Conservation (phyloP, 129 eudicot species). For the Arctium lappa region DNA sequence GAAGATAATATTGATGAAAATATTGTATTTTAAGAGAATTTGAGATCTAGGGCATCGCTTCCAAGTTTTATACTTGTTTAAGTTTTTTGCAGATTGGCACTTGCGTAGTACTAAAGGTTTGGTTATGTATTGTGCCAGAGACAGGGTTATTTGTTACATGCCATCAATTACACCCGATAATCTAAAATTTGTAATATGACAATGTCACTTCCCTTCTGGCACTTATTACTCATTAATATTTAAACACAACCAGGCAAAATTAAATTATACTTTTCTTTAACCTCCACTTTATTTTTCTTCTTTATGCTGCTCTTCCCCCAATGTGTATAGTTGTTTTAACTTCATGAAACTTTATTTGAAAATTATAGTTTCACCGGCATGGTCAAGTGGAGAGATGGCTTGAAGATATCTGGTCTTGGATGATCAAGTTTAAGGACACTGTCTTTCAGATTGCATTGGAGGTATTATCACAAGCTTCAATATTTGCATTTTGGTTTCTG, state of each 20-base stretch:
- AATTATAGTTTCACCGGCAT: conserved; percentile 73
- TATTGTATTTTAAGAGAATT: background rate
- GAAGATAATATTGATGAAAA: background rate
- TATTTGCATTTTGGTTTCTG: conserved; percentile 1
- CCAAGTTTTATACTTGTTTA: background rate
- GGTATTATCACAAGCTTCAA: conserved; percentile 43
- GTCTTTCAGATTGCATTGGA: conserved; percentile 56
- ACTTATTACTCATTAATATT: background rate
- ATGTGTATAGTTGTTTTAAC: background rate
- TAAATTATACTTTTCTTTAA: background rate
- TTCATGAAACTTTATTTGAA: conserved; percentile 18
- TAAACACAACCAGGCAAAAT: background rate
- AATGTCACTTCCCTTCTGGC: background rate
- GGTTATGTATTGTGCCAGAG: background rate
- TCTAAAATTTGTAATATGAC: background rate
- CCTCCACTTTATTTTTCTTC: background rate
- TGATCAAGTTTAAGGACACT: conserved; percentile 73
- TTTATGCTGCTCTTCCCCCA: background rate
- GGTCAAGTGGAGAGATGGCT: conserved; percentile 92
- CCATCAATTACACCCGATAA: background rate
- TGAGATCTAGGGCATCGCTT: background rate
- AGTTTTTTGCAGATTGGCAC: background rate
- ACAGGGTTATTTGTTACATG: background rate
- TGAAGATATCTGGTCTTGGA: conserved; percentile 83
- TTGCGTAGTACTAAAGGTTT: background rate